Evolutionary conservation across 2,329 filamentous ascomycete genomes (phyloP), one percentile per base, ranked within the genome.

Genomic region (Trichoderma arundinaceum): DNA sequence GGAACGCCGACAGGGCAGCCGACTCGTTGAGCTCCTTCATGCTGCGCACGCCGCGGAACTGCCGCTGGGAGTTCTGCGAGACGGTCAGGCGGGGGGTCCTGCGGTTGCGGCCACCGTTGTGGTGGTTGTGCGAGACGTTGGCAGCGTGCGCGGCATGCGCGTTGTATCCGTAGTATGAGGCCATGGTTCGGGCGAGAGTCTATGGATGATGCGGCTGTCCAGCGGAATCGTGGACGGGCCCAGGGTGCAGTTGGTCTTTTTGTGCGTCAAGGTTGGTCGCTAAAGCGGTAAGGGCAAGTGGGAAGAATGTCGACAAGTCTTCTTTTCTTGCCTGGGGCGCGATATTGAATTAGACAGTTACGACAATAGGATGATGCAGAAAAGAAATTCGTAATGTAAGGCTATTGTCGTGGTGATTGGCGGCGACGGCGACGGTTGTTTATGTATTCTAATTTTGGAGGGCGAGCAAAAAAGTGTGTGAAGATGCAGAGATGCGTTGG

Each of bases 11-110:
- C 67, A 96, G 83, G 58, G 89, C 86, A 19, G 88, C 88, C n/a
- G 90, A 85, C 78, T 96, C 93, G 72, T 88, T 88, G 69, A 92
- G 81, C 77, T 97, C 93, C 79, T 96, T 94, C 80, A 94, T 92
- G 74, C 89, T 91, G 75, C 92, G 90, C 63, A 94, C 90, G 69
- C 90, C 89, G 69, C 93, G 91, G 76, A 92, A 93, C 79, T 97
- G 92, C 78, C 93, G 91, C 76, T 96, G 92, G 58, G 89, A 82
- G 80, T 94, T 92, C 76, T 96, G 92, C 51, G 90, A 86, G 60
- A 92, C 89, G 48, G 90, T 90, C 72, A 95, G 84, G 73, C 94
- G 88, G 67, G 93, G 91, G 49, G 90, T 91, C 75, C 94, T 88
- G 74, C 94, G 90, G 77, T 91, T 94, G 74, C 94, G 92, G 73